A percentile compares a stretch with the other conserved stretches of the same genome.
Evolutionary conservation across 2,329 filamentous ascomycete species (phyloP).

Genomic region (Fusarium denticulatum): DNA sequence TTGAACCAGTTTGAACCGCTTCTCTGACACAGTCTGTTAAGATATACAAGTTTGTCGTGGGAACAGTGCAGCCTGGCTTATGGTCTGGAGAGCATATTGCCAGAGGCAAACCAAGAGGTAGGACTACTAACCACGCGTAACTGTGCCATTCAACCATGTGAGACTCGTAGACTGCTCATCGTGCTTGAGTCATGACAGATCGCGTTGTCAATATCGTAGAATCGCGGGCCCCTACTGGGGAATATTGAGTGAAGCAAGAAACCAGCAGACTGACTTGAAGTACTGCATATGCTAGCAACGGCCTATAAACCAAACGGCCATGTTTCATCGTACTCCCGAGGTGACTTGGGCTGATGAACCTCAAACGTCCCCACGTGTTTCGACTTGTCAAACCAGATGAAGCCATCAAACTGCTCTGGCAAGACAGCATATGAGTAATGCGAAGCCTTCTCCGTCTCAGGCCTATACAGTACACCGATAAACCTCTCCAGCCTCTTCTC

Average conservation of each 20-base stretch:
- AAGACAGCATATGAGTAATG: slow-evolving; percentile 27
- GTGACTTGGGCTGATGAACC: slow-evolving; percentile 22
- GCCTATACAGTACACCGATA: slow-evolving; percentile 28
- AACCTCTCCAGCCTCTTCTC: slow-evolving; percentile 21
- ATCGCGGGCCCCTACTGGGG: neutral
- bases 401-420: slow-evolving; percentile 29
- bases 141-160: neutral
- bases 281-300: neutral
- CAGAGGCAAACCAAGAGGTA: slow-evolving; percentile 7
- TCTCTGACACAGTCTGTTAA: slow-evolving; percentile 36
- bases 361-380: slow-evolving; percentile 18
- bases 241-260: neutral
- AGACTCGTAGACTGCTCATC: neutral
- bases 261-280: neutral
- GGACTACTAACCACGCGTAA: neutral
- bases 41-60: slow-evolving; percentile 21
- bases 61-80: neutral
- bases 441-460: slow-evolving; percentile 19
- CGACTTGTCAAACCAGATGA: slow-evolving; percentile 32
- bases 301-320: slow-evolving; percentile 25
- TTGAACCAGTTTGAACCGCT: neutral
- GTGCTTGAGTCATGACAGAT: neutral
- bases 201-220: neutral
- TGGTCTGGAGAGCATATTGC: neutral
- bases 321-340: slow-evolving; percentile 27